A percentile compares a stretch with the other conserved stretches of the same genome.
phyloP scores from a whole-genome alignment of 139 green algal species.

The Chlamydomonas sp. region DNA sequence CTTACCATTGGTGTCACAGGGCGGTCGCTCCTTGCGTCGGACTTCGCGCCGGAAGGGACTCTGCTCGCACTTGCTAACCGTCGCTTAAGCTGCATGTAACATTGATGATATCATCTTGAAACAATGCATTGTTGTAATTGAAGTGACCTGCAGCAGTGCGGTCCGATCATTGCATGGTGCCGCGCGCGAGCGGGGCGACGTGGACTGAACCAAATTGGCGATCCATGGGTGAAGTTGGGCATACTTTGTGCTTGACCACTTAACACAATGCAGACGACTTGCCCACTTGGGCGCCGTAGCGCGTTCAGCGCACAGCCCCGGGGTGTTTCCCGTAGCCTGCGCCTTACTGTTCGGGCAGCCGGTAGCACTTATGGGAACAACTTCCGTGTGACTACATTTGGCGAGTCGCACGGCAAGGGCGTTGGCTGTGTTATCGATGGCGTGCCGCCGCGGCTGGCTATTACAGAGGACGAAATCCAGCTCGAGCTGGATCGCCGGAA shows the following conservation, averaged over 20 bases:
- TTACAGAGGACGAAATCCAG: slow-evolving; percentile 89
- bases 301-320: neutral
- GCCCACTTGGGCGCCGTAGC: neutral
- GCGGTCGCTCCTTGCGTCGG: no score
- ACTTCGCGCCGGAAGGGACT: no score
- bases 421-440: slow-evolving; percentile 98
- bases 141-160: no score
- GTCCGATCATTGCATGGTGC: no score
- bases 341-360: slow-evolving; percentile 35
- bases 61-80: no score
- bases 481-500: slow-evolving; percentile 86
- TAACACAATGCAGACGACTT: neutral
- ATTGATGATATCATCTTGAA: no score
- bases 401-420: slow-evolving; percentile 94
- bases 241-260: neutral
- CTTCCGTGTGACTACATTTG: slow-evolving; percentile 98
- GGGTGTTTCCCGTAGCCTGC: neutral
- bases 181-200: no score
- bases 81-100: no score
- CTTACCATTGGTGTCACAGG: no score
- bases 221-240: no score
- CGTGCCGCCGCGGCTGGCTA: slow-evolving; percentile 87
- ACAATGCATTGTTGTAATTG: no score
- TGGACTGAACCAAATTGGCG: no score
- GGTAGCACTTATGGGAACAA: slow-evolving; percentile 90